These are phyloP conservation scores for Neckera pumila DNA, from an alignment of 225 moss, liverwort and hornwort species.

Conservation along the genomic window DNA sequence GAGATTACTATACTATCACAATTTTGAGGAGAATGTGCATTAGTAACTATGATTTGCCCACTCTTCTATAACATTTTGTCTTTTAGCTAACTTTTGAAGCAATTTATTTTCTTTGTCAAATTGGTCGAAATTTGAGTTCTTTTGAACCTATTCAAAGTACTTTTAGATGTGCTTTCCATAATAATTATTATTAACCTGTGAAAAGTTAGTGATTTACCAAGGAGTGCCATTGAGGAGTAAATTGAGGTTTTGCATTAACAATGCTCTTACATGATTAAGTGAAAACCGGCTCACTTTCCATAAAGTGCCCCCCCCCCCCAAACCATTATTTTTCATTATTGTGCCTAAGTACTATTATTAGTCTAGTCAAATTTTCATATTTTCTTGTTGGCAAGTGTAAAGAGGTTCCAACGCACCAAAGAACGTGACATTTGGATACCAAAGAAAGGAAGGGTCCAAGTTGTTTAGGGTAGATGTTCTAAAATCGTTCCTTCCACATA, in stretches of 20 bases:
- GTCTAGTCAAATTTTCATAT: background rate
- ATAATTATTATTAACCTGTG: accelerated
- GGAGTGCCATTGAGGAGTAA: too few relatives aligned
- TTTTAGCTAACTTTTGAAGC: background rate
- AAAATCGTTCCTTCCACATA: accelerated
- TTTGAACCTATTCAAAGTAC: background rate
- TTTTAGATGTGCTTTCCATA: accelerated
- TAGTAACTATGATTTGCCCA: accelerated
- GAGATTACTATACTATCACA: too few relatives aligned
- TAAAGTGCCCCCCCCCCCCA: accelerated
- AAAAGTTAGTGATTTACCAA: background rate
- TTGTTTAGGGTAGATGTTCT: background rate
- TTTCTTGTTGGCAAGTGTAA: too few relatives aligned
- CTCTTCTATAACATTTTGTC: too few relatives aligned
- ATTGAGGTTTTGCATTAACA: background rate
- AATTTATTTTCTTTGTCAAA: background rate
- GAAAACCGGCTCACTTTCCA: background rate
- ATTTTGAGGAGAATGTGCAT: accelerated
- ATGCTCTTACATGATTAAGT: accelerated
- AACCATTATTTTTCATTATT: accelerated
- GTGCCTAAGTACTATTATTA: accelerated
- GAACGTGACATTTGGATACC: accelerated
- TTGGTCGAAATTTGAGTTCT: too few relatives aligned
- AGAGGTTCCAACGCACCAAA: too few relatives aligned
- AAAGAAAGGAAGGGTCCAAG: too few relatives aligned